These are phyloP conservation scores for Thinopyrum elongatum DNA, from an alignment of 176 grass and related monocot genomes.

Conservation along the genomic window DNA sequence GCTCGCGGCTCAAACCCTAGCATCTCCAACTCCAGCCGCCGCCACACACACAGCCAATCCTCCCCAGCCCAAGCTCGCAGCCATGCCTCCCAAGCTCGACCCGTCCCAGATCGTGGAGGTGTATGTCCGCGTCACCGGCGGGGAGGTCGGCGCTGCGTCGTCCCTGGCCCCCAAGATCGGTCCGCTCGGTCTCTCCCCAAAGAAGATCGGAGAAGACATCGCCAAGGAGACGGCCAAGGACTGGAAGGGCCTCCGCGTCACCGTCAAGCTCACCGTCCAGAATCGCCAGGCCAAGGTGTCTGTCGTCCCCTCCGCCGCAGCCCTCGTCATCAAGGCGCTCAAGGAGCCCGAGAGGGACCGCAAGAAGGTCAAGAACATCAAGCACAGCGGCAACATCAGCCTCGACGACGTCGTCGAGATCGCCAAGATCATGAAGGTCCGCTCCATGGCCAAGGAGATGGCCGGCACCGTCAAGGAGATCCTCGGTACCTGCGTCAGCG, in stretches of 20 bases:
- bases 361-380: slow-evolving; percentile 85
- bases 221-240: slow-evolving; percentile 90
- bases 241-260: slow-evolving; percentile 83
- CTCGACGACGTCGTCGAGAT: slow-evolving; percentile 77
- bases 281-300: slow-evolving; percentile 78
- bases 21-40: background rate
- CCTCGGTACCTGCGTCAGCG: slow-evolving; percentile 64
- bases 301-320: slow-evolving; percentile 74
- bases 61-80: background rate
- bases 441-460: slow-evolving; percentile 71
- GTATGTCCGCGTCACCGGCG: slow-evolving; percentile 69
- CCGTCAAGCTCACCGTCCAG: slow-evolving; percentile 85
- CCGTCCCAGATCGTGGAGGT: slow-evolving; percentile 64
- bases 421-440: slow-evolving; percentile 44
- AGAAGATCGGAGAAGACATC: slow-evolving; percentile 85
- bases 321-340: slow-evolving; percentile 78
- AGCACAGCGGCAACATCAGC: slow-evolving; percentile 73
- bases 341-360: slow-evolving; percentile 79
- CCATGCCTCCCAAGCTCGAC: slow-evolving; percentile 75
- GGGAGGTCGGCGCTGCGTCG: slow-evolving; percentile 67
- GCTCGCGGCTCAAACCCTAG: slow-evolving; percentile 1
- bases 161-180: slow-evolving; percentile 80
- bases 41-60: background rate
- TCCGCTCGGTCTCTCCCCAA: slow-evolving; percentile 71
- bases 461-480: slow-evolving; percentile 66